A percentile compares a stretch with the other conserved stretches of the same genome.
These are phyloP conservation scores for Sanghuangporus sanghuang DNA, from an alignment of 1,284 basidiomycete species.

Conservation along the genomic window DNA sequence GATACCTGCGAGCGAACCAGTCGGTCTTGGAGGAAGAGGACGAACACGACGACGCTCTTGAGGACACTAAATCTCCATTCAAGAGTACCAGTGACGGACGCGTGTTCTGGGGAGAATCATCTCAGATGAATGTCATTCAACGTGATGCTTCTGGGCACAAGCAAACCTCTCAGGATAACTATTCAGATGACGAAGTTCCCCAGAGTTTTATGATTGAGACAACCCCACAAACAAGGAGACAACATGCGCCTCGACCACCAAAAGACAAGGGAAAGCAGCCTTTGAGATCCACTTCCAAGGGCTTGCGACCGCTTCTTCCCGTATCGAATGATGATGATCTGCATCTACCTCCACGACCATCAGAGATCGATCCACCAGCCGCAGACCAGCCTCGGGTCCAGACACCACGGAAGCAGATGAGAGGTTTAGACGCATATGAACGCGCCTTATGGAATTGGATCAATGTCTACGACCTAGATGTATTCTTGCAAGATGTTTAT, in stretches of 20 bases:
- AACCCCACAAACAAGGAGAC: constrained; percentile 30
- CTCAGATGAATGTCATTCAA: constrained; percentile 49
- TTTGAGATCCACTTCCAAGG: constrained; percentile 1
- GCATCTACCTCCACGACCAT: constrained; percentile 63
- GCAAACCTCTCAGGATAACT: constrained; percentile 51
- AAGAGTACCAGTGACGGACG: constrained; percentile 44
- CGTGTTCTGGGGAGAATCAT: constrained; percentile 52
- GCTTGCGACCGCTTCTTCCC: constrained; percentile 30
- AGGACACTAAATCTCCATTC: constrained; percentile 44
- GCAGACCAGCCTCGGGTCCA: constrained; percentile 9
- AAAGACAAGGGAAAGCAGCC: constrained; percentile 33
- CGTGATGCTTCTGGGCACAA: constrained; percentile 66
- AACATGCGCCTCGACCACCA: constrained; percentile 22
- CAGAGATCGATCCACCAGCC: constrained; percentile 42
- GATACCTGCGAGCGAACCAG: constrained; percentile 65
- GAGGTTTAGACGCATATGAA: constrained; percentile 80
- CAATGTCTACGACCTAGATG: constrained; percentile 95
- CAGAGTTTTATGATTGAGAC: constrained; percentile 81
- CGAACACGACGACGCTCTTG: constrained; percentile 36
- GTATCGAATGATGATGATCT: constrained; percentile 25
- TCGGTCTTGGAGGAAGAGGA: constrained; percentile 64
- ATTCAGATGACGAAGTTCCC: constrained; percentile 77
- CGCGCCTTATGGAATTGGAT: constrained; percentile 98
- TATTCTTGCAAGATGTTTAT: constrained; percentile 93
- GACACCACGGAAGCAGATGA: constrained; percentile 37